Evolutionary conservation across 2,329 filamentous ascomycete species (phyloP).

Genomic region (Verticillium albo-atrum): DNA sequence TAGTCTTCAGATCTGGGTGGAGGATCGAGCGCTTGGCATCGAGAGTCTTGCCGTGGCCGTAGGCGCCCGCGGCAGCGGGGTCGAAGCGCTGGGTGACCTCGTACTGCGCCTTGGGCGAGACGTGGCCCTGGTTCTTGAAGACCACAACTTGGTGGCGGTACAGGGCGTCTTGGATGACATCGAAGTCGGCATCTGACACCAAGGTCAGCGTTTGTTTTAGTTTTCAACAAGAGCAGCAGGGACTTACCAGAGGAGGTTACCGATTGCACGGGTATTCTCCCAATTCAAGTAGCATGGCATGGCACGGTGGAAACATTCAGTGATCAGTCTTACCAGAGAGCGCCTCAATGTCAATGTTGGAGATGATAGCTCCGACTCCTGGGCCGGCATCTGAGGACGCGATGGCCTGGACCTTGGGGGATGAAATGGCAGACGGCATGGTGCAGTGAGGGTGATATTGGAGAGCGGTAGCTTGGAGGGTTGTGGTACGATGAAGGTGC

Average conservation of each 20-base stretch:
- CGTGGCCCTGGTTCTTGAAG: conserved; percentile 61
- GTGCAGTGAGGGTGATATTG: neutral
- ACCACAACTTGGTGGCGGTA: conserved; percentile 67
- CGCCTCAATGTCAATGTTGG: conserved; percentile 56
- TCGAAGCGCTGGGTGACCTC: conserved; percentile 72
- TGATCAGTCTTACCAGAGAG: conserved; percentile 48
- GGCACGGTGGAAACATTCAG: conserved; percentile 5
- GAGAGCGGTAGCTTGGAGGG: too few species aligned
- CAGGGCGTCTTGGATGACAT: conserved; percentile 57
- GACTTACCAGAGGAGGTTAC: conserved; percentile 53
- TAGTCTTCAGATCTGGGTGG: conserved; percentile 75
- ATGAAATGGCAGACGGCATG: neutral
- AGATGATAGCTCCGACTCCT: conserved; percentile 55
- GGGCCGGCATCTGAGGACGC: conserved; percentile 11
- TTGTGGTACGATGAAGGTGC: neutral
- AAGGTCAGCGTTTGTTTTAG: conserved; percentile 10
- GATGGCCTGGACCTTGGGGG: conserved; percentile 30
- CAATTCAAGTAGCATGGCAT: conserved; percentile 14
- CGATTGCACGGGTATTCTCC: conserved; percentile 56
- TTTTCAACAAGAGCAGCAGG: neutral
- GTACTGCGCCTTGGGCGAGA: conserved; percentile 68
- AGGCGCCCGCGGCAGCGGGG: conserved; percentile 55
- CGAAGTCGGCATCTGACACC: conserved; percentile 56
- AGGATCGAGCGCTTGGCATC: conserved; percentile 62
- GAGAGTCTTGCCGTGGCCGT: conserved; percentile 73